Evolutionary conservation across 2,329 filamentous ascomycete species (phyloP).

Genomic region (Knufia petricola): DNA sequence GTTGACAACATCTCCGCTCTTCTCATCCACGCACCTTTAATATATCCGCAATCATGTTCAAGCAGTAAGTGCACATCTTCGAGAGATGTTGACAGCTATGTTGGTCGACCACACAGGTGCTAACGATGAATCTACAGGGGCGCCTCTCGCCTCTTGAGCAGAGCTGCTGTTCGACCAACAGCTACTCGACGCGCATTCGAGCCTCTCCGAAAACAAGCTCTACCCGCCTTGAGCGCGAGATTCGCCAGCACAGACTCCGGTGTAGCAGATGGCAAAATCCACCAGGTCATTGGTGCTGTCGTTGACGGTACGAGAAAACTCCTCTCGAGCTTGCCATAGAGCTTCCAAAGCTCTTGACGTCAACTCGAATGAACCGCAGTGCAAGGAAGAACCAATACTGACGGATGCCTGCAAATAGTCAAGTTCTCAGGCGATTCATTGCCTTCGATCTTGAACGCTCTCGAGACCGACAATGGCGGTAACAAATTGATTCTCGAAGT

Average conservation of each 20-base stretch:
- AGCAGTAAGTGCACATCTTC: conserved; percentile 41
- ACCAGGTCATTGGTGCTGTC: conserved; percentile 94
- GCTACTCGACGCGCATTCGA: conserved; percentile 48
- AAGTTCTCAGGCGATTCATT: conserved; percentile 95
- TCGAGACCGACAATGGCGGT: conserved; percentile 82
- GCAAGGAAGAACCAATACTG: conserved; percentile 12
- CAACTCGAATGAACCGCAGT: conserved; percentile 6
- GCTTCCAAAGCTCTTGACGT: conserved; percentile 28
- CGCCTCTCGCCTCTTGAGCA: conserved; percentile 56
- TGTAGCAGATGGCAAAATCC: conserved; percentile 29
- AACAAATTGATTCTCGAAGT: conserved; percentile 95
- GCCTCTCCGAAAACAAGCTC: conserved; percentile 47
- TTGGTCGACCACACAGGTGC: conserved; percentile 30
- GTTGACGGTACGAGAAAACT: conserved; percentile 64
- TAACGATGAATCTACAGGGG: conserved; percentile 40
- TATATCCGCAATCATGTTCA: conserved; percentile 46
- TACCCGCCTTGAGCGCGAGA: conserved; percentile 50
- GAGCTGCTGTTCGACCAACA: conserved; percentile 46
- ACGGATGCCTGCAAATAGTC: conserved; percentile 47
- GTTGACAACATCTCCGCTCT: conserved; percentile 9
- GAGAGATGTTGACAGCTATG: conserved; percentile 12
- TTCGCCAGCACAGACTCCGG: conserved; percentile 50
- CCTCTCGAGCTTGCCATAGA: conserved; percentile 30
- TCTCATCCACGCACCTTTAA: conserved; percentile 9
- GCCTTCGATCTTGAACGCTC: conserved; percentile 92